These are phyloP conservation scores for Podaxis pistillaris DNA, from an alignment of 768 basidiomycete genomes.

Conservation along the genomic window DNA sequence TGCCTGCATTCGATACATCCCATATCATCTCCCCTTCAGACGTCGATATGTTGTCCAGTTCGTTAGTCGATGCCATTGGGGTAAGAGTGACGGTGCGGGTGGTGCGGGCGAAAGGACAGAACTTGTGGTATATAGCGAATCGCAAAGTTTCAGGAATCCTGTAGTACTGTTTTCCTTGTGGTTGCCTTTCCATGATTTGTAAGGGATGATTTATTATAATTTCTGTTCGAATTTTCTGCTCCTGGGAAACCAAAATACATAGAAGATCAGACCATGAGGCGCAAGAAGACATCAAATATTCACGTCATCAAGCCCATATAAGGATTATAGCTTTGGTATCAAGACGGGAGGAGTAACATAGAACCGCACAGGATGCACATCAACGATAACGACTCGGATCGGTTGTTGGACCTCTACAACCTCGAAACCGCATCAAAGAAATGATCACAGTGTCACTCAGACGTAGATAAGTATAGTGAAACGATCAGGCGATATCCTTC, in stretches of 20 bases:
- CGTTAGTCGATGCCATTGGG: not conserved
- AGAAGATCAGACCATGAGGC: not conserved
- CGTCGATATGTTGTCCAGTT: not conserved
- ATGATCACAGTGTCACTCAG: too few species aligned
- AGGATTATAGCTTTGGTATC: not conserved
- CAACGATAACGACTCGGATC: not conserved
- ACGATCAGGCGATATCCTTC: not conserved
- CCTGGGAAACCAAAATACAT: too few species aligned
- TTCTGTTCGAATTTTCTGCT: too few species aligned
- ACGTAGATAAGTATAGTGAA: not conserved
- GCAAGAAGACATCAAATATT: not conserved
- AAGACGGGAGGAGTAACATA: not conserved
- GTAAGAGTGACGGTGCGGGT: not conserved
- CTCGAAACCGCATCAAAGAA: not conserved
- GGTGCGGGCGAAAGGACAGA: not conserved
- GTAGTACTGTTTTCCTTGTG: too few species aligned
- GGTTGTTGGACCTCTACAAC: not conserved
- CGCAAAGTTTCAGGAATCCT: not conserved
- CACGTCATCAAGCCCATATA: not conserved
- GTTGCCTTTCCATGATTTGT: too few species aligned
- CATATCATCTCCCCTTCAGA: conserved; percentile 9
- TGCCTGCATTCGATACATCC: not conserved
- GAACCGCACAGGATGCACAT: not conserved
- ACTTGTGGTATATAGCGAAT: not conserved
- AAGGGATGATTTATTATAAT: too few species aligned